Conservation (phyloP, 2,329 filamentous ascomycete genomes). For the Paecilomyces variotii region DNA sequence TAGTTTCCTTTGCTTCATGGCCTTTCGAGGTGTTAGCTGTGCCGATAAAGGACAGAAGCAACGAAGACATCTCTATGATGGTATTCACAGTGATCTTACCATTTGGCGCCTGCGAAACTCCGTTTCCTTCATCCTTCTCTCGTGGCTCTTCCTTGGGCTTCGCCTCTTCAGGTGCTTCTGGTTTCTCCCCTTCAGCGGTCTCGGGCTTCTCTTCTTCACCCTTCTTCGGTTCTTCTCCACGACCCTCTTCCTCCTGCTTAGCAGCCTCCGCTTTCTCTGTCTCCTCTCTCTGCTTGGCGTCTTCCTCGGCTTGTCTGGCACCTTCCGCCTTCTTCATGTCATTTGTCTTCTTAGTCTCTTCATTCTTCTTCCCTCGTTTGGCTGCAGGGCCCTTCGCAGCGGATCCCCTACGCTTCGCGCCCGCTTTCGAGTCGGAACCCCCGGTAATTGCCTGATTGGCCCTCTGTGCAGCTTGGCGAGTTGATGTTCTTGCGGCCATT, state of each 20-base stretch:
- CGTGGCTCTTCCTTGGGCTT: slow-evolving; percentile 6
- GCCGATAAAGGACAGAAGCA: neutral
- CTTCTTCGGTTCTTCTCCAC: slow-evolving; percentile 6
- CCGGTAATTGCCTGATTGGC: slow-evolving; percentile 34
- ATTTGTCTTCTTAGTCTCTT: neutral
- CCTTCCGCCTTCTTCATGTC: slow-evolving; percentile 1
- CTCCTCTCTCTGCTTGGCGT: neutral
- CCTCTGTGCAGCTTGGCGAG: slow-evolving; percentile 36
- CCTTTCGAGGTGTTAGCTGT: neutral
- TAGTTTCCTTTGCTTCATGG: neutral
- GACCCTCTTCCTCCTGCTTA: neutral
- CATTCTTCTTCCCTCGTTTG: slow-evolving; percentile 33
- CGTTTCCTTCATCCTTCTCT: slow-evolving; percentile 7
- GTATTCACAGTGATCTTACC: neutral
- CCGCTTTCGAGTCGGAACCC: slow-evolving; percentile 22
- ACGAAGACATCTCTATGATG: too few species aligned
- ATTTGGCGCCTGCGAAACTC: slow-evolving; percentile 3
- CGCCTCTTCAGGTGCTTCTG: slow-evolving; percentile 4
- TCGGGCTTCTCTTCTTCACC: slow-evolving; percentile 10
- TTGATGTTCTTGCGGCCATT: slow-evolving; percentile 31
- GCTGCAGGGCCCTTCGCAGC: slow-evolving; percentile 16
- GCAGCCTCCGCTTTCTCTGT: neutral
- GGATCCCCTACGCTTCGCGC: slow-evolving; percentile 34
- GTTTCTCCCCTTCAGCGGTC: slow-evolving; percentile 11
- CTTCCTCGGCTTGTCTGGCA: slow-evolving; percentile 1